Percentiles rank a stretch among this genome's conserved stretches.
Conservation (phyloP, 352 stramenopile genomes). For the Phytophthora vignae region DNA sequence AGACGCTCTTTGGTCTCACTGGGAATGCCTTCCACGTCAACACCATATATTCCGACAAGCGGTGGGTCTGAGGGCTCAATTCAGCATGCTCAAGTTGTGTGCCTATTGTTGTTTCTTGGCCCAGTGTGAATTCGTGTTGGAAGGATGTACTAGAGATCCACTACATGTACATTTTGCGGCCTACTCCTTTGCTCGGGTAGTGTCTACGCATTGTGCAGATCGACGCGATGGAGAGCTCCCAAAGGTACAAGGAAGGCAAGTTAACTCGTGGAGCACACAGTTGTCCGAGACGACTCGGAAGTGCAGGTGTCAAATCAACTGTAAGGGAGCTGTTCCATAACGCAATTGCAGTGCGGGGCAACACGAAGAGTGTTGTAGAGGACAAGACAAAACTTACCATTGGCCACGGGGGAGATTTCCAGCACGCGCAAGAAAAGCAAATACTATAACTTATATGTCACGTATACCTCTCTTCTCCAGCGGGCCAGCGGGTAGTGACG, state of each 20-base stretch:
- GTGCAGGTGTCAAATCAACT: constrained; percentile 55
- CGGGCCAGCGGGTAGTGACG: constrained; percentile 7
- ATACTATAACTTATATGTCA: constrained; percentile 56
- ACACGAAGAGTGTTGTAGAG: constrained; percentile 12
- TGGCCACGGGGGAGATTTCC: constrained; percentile 24
- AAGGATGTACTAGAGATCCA: too few relatives aligned
- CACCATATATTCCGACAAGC: constrained; percentile 12
- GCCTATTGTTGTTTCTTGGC: too few relatives aligned
- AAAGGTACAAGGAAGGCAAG: constrained; percentile 90
- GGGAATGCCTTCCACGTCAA: constrained; percentile 84
- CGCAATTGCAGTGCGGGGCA: constrained; percentile 20
- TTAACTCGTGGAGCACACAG: constrained; percentile 81
- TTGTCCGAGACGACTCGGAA: constrained; percentile 75
- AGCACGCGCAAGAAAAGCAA: constrained; percentile 35
- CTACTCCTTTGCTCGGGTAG: neutral
- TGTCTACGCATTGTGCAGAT: constrained; percentile 46
- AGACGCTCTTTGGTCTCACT: constrained; percentile 78
- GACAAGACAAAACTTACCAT: constrained; percentile 39
- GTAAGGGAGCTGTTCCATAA: constrained; percentile 16
- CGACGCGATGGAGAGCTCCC: constrained; percentile 80
- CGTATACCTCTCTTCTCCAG: constrained; percentile 44
- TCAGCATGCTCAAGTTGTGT: too few relatives aligned
- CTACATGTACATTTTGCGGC: too few relatives aligned
- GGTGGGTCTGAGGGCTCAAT: too few relatives aligned
- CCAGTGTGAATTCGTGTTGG: too few relatives aligned